Base-by-base conservation (phyloP, 768 basidiomycete genomes). In the Serendipita sp. region DNA sequence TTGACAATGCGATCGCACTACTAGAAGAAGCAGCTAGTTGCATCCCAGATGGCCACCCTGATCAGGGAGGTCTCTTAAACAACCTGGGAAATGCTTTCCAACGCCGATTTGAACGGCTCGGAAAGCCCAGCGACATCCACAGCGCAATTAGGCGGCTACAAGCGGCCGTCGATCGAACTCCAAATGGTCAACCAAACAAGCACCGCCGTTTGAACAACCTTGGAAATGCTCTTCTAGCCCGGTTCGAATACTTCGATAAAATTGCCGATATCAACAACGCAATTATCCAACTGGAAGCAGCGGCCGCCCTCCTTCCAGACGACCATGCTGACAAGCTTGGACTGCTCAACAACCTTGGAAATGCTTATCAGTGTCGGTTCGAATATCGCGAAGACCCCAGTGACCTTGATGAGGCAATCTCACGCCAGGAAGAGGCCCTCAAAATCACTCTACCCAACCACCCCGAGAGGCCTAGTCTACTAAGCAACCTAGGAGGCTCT, bases 241-340 rank as follows among this genome's bases (percentile, higher is more conserved):
- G 66, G 16, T 66, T 66, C 50, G 66, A 66, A 42, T 48, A 43
- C n/a, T 14, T 66, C 17, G 65, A 44, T 24, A 26, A 66, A 22
- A 44, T 53, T 33, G 43, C 26, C n/a, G 62, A 63, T 30, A 42
- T 66, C 20, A 30, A 51, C 13, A 43, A 13, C 13, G 45, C 7
- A 20, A 2, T 53, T 7, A 28, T 1, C 9, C 31, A 53, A 16
- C 4, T 62, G 3, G 16, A 62, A 20, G 16, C 16, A 3, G 65
- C 38, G n/a, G 42, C 43, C 22, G 20, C 61, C 2, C 65, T 66
- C 48, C 62, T 65, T 51, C 56, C 65, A 26, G 51, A 62, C 31
- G 62, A 34, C 28, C 62, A 67, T 48, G 28, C 45, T 22, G 31
- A 60, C 9, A 66, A 61, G 44, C 62, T 65, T 9, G 13, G 13